Evolutionary conservation across 164 flowering plant species (phyloP).

Genomic region (Sedum album): DNA sequence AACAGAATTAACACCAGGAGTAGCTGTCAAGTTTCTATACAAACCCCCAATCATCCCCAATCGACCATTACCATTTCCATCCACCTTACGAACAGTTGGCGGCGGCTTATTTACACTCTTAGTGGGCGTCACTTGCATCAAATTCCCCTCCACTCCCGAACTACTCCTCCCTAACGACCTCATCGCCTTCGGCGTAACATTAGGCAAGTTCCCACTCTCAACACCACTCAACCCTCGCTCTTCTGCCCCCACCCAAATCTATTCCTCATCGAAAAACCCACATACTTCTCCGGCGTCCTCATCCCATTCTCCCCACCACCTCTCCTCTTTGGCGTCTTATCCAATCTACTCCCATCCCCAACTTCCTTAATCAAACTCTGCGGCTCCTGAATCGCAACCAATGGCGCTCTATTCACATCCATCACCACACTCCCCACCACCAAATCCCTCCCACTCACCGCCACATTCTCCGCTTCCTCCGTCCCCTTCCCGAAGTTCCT

Average conservation of each 20-base stretch:
- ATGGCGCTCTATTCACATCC: slow-evolving; percentile 48
- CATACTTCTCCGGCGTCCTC: slow-evolving; percentile 78
- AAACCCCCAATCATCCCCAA: slow-evolving; percentile 35
- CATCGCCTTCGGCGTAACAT: slow-evolving; percentile 46
- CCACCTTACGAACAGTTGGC: slow-evolving; percentile 30
- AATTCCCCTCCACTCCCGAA: slow-evolving; percentile 46
- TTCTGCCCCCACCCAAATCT: slow-evolving; percentile 69
- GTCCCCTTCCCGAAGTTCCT: slow-evolving; percentile 47
- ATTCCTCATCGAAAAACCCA: slow-evolving; percentile 22
- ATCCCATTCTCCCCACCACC: slow-evolving; percentile 20
- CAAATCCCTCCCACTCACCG: slow-evolving; percentile 30
- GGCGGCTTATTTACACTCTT: slow-evolving; percentile 90
- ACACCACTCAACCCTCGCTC: slow-evolving; percentile 50
- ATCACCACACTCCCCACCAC: slow-evolving; percentile 12
- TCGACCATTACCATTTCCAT: slow-evolving; percentile 21
- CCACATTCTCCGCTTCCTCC: slow-evolving; percentile 75
- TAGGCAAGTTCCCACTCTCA: slow-evolving; percentile 29
- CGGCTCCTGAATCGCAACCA: slow-evolving; percentile 55
- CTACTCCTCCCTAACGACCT: slow-evolving; percentile 34
- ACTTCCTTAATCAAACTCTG: slow-evolving; percentile 31
- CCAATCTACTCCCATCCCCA: slow-evolving; percentile 31
- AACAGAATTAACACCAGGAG: slow-evolving; percentile 34
- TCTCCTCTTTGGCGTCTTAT: slow-evolving; percentile 60
- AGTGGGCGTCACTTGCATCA: slow-evolving; percentile 74
- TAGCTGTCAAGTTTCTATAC: slow-evolving; percentile 58